Evolutionary conservation across 306 rosid species (phyloP), one percentile per base, ranked within the genome.

Genomic region (Carpinus viminea): DNA sequence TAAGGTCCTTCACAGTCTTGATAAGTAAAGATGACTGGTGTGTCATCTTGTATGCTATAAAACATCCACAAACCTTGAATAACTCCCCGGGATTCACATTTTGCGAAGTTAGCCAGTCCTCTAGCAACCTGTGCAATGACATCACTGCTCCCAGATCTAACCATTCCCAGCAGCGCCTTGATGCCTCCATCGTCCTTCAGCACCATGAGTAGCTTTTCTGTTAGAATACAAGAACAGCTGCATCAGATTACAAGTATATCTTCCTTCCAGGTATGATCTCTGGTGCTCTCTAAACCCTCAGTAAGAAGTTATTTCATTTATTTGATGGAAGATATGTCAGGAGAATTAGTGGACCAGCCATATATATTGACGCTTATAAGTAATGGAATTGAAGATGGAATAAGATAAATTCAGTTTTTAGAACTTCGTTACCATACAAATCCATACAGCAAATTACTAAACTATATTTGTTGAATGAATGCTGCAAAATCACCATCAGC

Each of bases 71-170:
- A 68, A 87, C 94, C 94, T 86, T 88, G 90, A 72, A 83, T 72
- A 8, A 81, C 81, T 85, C 85, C 89, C 3, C 90, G 86, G 10
- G 88, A 81, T 90, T 90, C 94, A 41, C 94, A 90, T 78, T 90
- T 90, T 3, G 94, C 92, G 52, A 90, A 90, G 77, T 90, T 90
- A 12, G 94, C 92, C 68, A 90, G 76, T 72, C 92, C 94, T 68
- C 94, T 79, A 34, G 89, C 94, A 74, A 90, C 88, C 78, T 90
- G 94, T 7, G 94, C 88, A 46, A 88, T 79, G 41, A 90, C 94
- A 21, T 90, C 92, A 50, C 64, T 79, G 50, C 84, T 88, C 68
- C 85, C 88, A 13, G 84, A 86, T 74, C 84, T 75, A 54, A 74
- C 92, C 87, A 86, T 90, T 54, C 73, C 90, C 83, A 90, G 43